These are phyloP conservation scores for Fusarium bactridioides DNA, from an alignment of 2,329 filamentous ascomycete genomes.

Conservation along the genomic window DNA sequence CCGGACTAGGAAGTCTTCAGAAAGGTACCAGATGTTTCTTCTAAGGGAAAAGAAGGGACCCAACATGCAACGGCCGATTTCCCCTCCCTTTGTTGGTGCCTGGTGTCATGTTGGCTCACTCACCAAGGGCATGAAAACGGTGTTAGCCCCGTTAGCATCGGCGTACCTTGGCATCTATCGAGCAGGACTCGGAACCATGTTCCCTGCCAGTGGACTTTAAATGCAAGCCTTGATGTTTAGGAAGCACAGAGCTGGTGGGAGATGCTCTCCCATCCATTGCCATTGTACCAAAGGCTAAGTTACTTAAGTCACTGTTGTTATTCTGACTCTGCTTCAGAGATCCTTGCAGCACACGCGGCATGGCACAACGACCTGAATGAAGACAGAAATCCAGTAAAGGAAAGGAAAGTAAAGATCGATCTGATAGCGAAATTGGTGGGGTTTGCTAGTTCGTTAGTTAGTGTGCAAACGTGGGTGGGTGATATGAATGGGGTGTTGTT, in stretches of 20 bases:
- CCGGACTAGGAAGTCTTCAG: neutral
- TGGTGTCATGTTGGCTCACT: conserved; percentile 18
- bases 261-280: neutral
- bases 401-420: neutral
- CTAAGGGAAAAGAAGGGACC: neutral
- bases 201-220: conserved; percentile 14
- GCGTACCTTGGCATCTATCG: conserved; percentile 20
- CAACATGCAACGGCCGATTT: neutral
- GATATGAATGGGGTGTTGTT: conserved; percentile 6
- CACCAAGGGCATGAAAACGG: conserved; percentile 6
- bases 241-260: neutral
- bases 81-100: conserved; percentile 2
- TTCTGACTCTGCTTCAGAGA: neutral
- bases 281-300: neutral
- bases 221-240: neutral
- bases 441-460: neutral
- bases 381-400: neutral
- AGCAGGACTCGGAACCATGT: conserved; percentile 16
- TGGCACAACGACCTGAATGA: neutral
- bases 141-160: conserved; percentile 13
- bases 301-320: neutral
- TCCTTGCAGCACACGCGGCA: neutral
- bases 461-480: conserved; percentile 1
- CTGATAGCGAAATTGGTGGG: conserved; percentile 16
- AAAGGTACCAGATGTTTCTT: neutral